Percentiles rank a stretch among this genome's conserved stretches.
These are phyloP conservation scores for Fistulinella cinereoalba DNA, from an alignment of 1,284 basidiomycete species.

Conservation along the genomic window DNA sequence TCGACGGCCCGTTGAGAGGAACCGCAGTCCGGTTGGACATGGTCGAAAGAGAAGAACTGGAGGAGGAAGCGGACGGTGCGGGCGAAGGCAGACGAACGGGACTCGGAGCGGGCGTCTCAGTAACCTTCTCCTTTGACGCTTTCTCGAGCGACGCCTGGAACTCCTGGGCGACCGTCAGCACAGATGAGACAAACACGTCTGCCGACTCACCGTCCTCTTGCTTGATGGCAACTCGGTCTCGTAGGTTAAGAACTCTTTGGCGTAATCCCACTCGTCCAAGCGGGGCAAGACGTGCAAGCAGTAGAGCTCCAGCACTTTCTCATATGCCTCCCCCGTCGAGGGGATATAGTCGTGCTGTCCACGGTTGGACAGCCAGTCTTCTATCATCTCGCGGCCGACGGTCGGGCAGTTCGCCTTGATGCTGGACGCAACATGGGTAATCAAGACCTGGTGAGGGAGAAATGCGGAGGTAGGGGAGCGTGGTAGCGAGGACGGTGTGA, in stretches of 20 bases:
- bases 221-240: conserved; percentile 59
- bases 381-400: conserved; percentile 60
- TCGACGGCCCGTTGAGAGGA: conserved; percentile 35
- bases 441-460: conserved; percentile 65
- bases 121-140: conserved; percentile 5
- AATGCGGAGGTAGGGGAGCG: conserved; percentile 48
- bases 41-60: conserved; percentile 52
- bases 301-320: conserved; percentile 71
- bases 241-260: conserved; percentile 66
- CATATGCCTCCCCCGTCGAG: conserved; percentile 53
- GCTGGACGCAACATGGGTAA: conserved; percentile 65
- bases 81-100: conserved; percentile 32
- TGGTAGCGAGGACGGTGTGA: conserved; percentile 48
- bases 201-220: conserved; percentile 50
- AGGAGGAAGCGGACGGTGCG: conserved; percentile 44
- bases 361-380: conserved; percentile 68
- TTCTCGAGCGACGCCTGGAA: conserved; percentile 43
- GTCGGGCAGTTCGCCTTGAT: conserved; percentile 62
- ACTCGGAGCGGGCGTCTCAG: conserved; percentile 8
- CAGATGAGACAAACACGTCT: not conserved
- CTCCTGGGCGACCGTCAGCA: conserved; percentile 34
- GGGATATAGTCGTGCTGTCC: conserved; percentile 35
- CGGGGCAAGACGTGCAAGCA: conserved; percentile 67
- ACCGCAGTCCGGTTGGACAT: conserved; percentile 56
- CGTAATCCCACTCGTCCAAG: conserved; percentile 75